Evolutionary conservation across 140 eudicot genomes (phyloP).

Genomic region (Oenanthe javanica): DNA sequence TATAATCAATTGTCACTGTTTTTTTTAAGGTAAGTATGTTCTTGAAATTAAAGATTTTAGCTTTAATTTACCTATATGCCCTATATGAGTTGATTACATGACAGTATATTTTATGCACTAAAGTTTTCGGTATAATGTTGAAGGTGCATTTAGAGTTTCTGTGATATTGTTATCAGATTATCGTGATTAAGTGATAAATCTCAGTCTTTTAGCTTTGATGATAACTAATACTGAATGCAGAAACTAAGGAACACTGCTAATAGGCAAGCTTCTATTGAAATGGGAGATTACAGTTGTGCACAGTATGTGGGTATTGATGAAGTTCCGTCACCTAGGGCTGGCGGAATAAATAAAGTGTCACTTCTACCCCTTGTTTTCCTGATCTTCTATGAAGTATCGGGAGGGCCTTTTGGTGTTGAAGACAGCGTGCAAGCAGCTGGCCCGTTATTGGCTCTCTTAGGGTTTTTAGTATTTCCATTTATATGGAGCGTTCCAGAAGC

Average conservation of each 20-base stretch:
- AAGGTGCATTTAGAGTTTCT: background rate
- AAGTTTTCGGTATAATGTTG: background rate
- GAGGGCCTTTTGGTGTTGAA: constrained; percentile 15
- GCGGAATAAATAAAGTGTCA: background rate
- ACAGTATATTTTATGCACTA: background rate
- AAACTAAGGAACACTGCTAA: constrained; percentile 15
- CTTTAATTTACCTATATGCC: background rate
- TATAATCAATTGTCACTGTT: background rate
- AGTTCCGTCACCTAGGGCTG: constrained; percentile 5
- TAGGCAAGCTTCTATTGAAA: constrained; percentile 17
- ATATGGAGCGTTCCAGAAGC: constrained; percentile 16
- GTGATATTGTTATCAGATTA: background rate
- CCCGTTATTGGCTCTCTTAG: constrained; percentile 6
- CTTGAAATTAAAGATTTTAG: background rate
- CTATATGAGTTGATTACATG: background rate
- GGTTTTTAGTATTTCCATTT: constrained; percentile 8
- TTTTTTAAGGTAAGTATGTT: background rate
- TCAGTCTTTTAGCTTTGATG: background rate
- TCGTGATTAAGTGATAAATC: background rate
- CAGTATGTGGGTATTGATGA: constrained; percentile 22
- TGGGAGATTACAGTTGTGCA: constrained; percentile 25
- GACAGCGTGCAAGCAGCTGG: constrained; percentile 16
- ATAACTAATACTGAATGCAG: constrained; percentile 15
- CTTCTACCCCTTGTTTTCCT: constrained; percentile 15
- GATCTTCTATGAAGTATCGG: constrained; percentile 14